phyloP scores from a whole-genome alignment of 2,329 filamentous ascomycete species.

The Colletotrichum tofieldiae region DNA sequence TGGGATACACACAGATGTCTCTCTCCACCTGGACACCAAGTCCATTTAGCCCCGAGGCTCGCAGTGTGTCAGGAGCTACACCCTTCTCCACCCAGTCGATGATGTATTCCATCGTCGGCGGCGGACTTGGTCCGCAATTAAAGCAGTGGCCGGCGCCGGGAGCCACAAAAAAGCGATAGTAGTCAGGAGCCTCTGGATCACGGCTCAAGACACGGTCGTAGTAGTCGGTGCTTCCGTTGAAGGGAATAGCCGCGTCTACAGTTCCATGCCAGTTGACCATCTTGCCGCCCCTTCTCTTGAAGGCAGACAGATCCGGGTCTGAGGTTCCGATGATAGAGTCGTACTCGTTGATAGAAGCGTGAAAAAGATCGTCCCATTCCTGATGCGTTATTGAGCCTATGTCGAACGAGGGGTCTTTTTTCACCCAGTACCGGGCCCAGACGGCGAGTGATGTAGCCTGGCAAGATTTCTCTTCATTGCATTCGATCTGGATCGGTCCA shows the following conservation, averaged over 20 bases:
- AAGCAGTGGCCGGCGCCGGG: slow-evolving; percentile 68
- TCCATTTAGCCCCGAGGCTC: neutral
- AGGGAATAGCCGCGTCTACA: slow-evolving; percentile 55
- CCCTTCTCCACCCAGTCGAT: slow-evolving; percentile 57
- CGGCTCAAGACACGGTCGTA: slow-evolving; percentile 28
- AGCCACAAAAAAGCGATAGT: slow-evolving; percentile 66
- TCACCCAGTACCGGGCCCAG: slow-evolving; percentile 34
- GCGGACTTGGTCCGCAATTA: slow-evolving; percentile 34
- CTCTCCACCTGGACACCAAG: neutral
- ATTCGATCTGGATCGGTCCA: neutral
- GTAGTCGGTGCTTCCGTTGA: slow-evolving; percentile 52
- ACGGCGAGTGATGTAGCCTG: neutral
- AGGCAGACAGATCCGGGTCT: slow-evolving; percentile 50
- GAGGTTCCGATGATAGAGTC: slow-evolving; percentile 47
- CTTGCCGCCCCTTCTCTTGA: slow-evolving; percentile 55
- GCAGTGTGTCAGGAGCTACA: neutral
- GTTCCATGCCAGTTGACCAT: slow-evolving; percentile 59
- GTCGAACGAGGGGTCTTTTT: slow-evolving; percentile 50
- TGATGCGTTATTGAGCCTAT: slow-evolving; percentile 16
- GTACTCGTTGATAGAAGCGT: slow-evolving; percentile 42
- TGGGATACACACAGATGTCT: slow-evolving; percentile 17
- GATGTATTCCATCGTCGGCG: slow-evolving; percentile 50
- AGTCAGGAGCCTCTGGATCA: slow-evolving; percentile 56
- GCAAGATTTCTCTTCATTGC: neutral
- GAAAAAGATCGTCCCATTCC: slow-evolving; percentile 40